Percentiles rank a stretch among this genome's conserved stretches.
phyloP scores from a whole-genome alignment of 345 rosid genomes.

The Hypericum androsaemum region DNA sequence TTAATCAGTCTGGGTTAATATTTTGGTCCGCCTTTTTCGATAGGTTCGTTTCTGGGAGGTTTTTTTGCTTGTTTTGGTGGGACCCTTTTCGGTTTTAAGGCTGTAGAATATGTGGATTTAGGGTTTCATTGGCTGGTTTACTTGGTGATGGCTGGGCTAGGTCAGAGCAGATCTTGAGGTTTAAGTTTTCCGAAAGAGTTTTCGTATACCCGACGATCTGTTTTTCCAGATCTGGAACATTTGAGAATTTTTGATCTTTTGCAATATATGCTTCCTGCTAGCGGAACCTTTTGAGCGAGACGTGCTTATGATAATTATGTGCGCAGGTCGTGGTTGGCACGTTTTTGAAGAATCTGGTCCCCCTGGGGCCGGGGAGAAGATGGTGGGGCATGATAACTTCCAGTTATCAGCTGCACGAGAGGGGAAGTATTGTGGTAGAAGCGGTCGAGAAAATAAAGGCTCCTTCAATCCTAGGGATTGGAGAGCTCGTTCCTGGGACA shows the following conservation, averaged over 20 bases:
- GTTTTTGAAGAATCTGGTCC: slow-evolving; percentile 62
- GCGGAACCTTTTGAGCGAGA: slow-evolving; percentile 21
- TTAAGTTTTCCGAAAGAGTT: too few relatives aligned
- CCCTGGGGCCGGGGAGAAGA: slow-evolving; percentile 43
- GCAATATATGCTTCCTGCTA: too few relatives aligned
- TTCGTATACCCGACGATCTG: too few relatives aligned
- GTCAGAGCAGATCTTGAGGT: too few relatives aligned
- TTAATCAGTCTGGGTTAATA: background rate
- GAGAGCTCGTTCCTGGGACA: slow-evolving; percentile 60
- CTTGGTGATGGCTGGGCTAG: too few relatives aligned
- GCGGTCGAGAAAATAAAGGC: slow-evolving; percentile 49
- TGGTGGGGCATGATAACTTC: slow-evolving; percentile 47
- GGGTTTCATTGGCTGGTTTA: too few relatives aligned
- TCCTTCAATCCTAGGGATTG: slow-evolving; percentile 63
- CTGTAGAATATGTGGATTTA: too few relatives aligned
- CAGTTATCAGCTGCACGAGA: slow-evolving; percentile 43
- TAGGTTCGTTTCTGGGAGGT: background rate
- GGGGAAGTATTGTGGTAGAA: slow-evolving; percentile 65
- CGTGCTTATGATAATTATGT: slow-evolving; percentile 23
- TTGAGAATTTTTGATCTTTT: too few relatives aligned
- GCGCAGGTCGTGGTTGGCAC: slow-evolving; percentile 76
- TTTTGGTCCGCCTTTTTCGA: background rate
- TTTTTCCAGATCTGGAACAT: too few relatives aligned
- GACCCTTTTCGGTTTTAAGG: too few relatives aligned
- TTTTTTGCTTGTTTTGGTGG: too few relatives aligned